Conservation (phyloP, 73 alveolate species). For the Blepharisma japonicum region DNA sequence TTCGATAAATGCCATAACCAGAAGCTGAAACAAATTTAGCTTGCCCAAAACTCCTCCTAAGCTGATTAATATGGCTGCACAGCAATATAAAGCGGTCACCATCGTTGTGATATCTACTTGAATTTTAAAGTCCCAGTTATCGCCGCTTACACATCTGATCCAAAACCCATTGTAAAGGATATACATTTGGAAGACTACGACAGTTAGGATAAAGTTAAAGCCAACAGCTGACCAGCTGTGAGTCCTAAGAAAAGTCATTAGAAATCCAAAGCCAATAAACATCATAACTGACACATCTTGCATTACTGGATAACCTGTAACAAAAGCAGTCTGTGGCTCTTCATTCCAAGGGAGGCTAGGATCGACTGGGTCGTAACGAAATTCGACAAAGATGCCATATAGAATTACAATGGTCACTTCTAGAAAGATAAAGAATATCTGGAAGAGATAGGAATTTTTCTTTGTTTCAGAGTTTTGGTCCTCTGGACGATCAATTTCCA, state of each 20-base stretch:
- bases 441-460: too few relatives aligned
- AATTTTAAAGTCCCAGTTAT: constrained; percentile 39
- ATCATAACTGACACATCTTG: constrained; percentile 76
- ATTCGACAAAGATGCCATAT: constrained; percentile 11
- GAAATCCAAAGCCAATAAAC: constrained; percentile 76
- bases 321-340: background rate
- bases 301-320: constrained; percentile 38
- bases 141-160: constrained; percentile 36
- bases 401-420: constrained; percentile 1
- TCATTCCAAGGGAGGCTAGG: background rate
- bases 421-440: background rate
- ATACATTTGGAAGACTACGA: constrained; percentile 56
- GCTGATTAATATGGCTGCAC: constrained; percentile 63
- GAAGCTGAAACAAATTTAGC: constrained; percentile 50
- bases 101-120: constrained; percentile 34
- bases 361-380: background rate
- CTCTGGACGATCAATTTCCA: too few relatives aligned
- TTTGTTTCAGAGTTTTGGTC: too few relatives aligned
- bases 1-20: constrained; percentile 53
- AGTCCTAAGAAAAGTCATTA: constrained; percentile 59
- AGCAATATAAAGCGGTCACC: constrained; percentile 52
- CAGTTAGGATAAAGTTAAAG: constrained; percentile 54
- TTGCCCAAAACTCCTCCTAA: constrained; percentile 78
- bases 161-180: constrained; percentile 53
- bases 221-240: constrained; percentile 69